These are phyloP conservation scores for Sechiopsis laciniata DNA, from an alignment of 306 rosid genomes.

Conservation along the genomic window DNA sequence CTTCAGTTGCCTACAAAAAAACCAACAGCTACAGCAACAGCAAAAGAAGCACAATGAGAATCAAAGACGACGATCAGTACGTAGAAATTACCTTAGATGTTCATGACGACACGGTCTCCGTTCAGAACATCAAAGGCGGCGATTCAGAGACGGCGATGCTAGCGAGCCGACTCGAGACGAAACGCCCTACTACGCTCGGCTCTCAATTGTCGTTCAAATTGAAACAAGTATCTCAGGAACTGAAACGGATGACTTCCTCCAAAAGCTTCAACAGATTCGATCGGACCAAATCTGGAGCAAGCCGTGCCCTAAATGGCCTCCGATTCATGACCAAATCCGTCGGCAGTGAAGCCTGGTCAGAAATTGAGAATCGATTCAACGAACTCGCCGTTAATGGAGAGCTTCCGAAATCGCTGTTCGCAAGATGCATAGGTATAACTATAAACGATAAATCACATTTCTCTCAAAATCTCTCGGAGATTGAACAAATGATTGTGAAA, in stretches of 20 bases:
- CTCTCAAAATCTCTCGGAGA: too few relatives aligned
- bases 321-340: slow-evolving; percentile 70
- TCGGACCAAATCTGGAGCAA: slow-evolving; percentile 62
- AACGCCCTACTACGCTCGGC: slow-evolving; percentile 35
- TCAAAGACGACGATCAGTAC: slow-evolving; percentile 47
- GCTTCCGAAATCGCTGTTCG: slow-evolving; percentile 57
- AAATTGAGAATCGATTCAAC: slow-evolving; percentile 53
- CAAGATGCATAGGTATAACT: slow-evolving; percentile 65
- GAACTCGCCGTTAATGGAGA: slow-evolving; percentile 45
- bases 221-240: slow-evolving; percentile 71
- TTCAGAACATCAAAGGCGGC: slow-evolving; percentile 62
- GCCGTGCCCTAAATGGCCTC: slow-evolving; percentile 66
- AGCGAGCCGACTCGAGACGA: slow-evolving; percentile 51
- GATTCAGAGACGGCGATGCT: slow-evolving; percentile 58
- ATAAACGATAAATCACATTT: too few relatives aligned
- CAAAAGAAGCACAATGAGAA: slow-evolving; percentile 44
- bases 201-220: slow-evolving; percentile 38
- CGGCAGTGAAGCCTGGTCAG: slow-evolving; percentile 61
- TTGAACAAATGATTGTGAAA: background rate
- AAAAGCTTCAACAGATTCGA: slow-evolving; percentile 47
- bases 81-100: slow-evolving; percentile 83
- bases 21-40: slow-evolving; percentile 31
- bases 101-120: slow-evolving; percentile 52
- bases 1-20: slow-evolving; percentile 34
- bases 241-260: slow-evolving; percentile 67